Evolutionary conservation across 805 yeast genomes (phyloP), one percentile per base, ranked within the genome.

Genomic region (Candida odintsovae): DNA sequence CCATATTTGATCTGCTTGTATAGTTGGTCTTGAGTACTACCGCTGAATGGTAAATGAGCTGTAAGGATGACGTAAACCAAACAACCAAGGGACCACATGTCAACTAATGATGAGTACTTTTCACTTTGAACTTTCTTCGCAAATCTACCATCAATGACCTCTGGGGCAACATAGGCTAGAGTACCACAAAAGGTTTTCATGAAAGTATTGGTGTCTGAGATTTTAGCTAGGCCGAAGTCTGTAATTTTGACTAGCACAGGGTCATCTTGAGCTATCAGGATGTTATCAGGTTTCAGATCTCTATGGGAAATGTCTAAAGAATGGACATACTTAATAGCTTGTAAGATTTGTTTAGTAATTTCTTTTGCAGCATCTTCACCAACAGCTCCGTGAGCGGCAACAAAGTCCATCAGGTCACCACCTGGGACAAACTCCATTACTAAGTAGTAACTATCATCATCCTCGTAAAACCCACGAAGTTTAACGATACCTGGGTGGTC

Each of bases 131-230:
- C 56, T 19, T 54, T 44, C 41, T 53, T 56, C 9, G 61, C 51
- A 28, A 61, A 62, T 46, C 70, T 66, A 13, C 75, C 76, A 25
- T 68, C 68, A 33, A 82, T 67, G 8, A 94, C 89, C 63, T 94
- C 99, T 0, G 99, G 99, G 0, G 99, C 99, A 42, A 94, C 85
- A 59, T 94, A 94, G 2, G 98, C 97, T 52, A 94, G 65, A 0
- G 99, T 94, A 1, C 99, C 99, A 68, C 99, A 94, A 58, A 94
- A 94, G 0, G 99, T 92, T 63, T 89, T 90, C 86, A 94, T 83
- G 51, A 86, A 81, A 2, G 96, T 80, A 10, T 90, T 85, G 44
- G 81, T 82, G 48, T 85, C 94, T 51, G 90, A 82, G 23, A 89
- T 82, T 65, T 94, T 94, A 0, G 99, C 99, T 40, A 94, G 71